Conservation (phyloP, 805 yeast genomes). For the Tetrapisispora arboricola region DNA sequence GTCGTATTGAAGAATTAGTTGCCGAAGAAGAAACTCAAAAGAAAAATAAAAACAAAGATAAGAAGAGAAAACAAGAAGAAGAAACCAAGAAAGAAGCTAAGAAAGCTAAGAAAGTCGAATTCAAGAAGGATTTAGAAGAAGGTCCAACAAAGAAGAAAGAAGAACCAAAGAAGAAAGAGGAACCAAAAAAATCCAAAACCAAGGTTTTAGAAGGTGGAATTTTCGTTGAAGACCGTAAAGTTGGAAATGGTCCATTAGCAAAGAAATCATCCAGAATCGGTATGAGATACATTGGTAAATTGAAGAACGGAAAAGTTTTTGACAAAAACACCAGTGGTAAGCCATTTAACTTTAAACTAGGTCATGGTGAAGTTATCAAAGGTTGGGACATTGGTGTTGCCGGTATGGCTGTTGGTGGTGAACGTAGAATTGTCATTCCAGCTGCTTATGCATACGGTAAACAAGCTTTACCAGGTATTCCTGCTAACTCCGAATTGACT, state of each 20-base stretch:
- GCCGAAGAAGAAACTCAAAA: conserved; percentile 45
- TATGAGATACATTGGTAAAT: conserved; percentile 95
- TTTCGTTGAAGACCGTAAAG: conserved; percentile 80
- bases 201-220: conserved; percentile 90
- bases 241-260: conserved; percentile 81
- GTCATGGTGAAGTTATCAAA: conserved; percentile 96
- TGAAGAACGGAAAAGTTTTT: conserved; percentile 90
- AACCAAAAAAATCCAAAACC: conserved; percentile 44
- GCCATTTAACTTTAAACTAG: conserved; percentile 85
- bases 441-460: conserved; percentile 95
- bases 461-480: conserved; percentile 90
- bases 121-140: conserved; percentile 84
- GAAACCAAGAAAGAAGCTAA: conserved; percentile 26
- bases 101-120: conserved; percentile 71
- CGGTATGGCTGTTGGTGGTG: conserved; percentile 98
- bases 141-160: conserved; percentile 61
- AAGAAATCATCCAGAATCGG: conserved; percentile 86
- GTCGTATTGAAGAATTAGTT: conserved; percentile 63
- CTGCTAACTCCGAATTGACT: conserved; percentile 92
- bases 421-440: conserved; percentile 94
- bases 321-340: conserved; percentile 97
- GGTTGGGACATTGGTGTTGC: conserved; percentile 99
- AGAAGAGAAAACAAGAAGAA: conserved; percentile 26
- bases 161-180: conserved; percentile 26
- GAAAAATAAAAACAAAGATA: conserved; percentile 27